Evolutionary conservation across 2,329 filamentous ascomycete species (phyloP).

Genomic region (Pyrenochaeta sp.): DNA sequence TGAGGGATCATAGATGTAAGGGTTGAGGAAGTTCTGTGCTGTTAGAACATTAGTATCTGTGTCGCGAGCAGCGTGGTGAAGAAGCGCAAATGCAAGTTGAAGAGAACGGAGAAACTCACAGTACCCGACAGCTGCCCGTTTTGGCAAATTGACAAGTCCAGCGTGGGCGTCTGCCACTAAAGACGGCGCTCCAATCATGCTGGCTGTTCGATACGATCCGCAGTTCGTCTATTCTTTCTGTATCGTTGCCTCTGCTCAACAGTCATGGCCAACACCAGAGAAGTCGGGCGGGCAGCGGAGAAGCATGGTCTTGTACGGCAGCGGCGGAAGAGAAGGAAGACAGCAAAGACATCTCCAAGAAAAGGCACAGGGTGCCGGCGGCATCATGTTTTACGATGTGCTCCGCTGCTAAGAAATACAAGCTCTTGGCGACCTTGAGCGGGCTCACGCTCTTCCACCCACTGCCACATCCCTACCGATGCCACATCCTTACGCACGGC

Average conservation of each 20-base stretch:
- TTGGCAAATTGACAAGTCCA: conserved; percentile 28
- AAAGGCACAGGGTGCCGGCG: conserved; percentile 19
- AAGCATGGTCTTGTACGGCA: conserved; percentile 8
- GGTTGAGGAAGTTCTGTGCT: conserved; percentile 38
- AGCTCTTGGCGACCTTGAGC: conserved; percentile 38
- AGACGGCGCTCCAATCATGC: conserved; percentile 20
- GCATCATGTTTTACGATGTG: conserved; percentile 37
- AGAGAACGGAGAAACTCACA: conserved; percentile 24
- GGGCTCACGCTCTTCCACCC: not conserved
- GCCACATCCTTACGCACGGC: not conserved
- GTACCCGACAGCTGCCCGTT: conserved; percentile 27
- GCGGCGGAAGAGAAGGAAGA: conserved; percentile 16
- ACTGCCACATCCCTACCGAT: conserved; percentile 3
- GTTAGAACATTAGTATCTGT: not conserved
- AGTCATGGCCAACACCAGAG: conserved; percentile 3
- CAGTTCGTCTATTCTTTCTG: not conserved
- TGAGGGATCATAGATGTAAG: conserved; percentile 61
- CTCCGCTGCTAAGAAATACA: conserved; percentile 35
- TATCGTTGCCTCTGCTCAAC: not conserved
- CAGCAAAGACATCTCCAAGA: conserved; percentile 16
- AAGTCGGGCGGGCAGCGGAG: conserved; percentile 2
- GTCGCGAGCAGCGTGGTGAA: not conserved
- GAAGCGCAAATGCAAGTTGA: not conserved
- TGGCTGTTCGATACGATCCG: conserved; percentile 10
- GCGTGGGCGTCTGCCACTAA: conserved; percentile 6